phyloP scores from a whole-genome alignment of 176 grass and related monocot genomes.

The Oryza glumipatula region DNA sequence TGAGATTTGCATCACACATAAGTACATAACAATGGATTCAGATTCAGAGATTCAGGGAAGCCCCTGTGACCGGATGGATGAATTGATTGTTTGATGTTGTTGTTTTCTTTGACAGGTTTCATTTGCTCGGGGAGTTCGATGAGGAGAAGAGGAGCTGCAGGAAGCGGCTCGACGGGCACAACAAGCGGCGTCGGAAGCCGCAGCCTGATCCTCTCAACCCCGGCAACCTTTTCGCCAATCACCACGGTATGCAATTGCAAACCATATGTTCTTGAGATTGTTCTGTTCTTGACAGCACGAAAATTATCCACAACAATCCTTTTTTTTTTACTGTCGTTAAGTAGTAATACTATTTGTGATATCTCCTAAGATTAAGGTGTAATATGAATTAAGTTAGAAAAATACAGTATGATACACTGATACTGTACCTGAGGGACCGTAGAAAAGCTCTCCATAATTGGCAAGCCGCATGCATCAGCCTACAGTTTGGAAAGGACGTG shows the following conservation, averaged over 20 bases:
- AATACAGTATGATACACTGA: neutral
- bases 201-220: constrained; percentile 70
- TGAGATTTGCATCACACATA: neutral
- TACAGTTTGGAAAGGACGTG: neutral
- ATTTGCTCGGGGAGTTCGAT: constrained; percentile 81
- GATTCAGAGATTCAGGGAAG: neutral
- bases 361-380: neutral
- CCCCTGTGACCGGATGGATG: neutral
- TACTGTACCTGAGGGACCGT: neutral
- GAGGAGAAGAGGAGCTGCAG: constrained; percentile 88
- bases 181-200: constrained; percentile 77
- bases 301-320: neutral
- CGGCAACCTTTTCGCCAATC: constrained; percentile 52
- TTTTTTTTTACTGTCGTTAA: neutral
- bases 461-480: neutral
- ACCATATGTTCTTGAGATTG: neutral
- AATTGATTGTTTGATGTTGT: neutral
- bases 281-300: neutral
- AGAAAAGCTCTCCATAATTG: neutral
- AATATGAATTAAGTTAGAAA: neutral
- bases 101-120: constrained; percentile 61
- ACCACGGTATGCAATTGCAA: constrained; percentile 60
- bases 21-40: neutral
- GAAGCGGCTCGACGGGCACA: constrained; percentile 85
- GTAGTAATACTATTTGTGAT: too few relatives aligned